phyloP scores from a whole-genome alignment of 139 green algal species.

The Chloropicon primus region DNA sequence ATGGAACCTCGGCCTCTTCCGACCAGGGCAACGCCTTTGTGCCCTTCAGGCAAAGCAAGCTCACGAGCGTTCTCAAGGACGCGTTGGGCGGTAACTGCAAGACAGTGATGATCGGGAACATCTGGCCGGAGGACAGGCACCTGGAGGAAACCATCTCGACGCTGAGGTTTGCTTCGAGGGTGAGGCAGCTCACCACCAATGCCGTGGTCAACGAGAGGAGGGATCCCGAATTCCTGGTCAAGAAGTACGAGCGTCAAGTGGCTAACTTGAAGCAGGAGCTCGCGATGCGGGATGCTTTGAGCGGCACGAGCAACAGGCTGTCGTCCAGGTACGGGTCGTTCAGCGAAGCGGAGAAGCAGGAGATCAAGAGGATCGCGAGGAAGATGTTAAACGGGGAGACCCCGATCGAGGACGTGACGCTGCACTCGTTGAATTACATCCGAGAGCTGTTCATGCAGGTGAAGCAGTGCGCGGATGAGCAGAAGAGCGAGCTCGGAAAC shows the following conservation, averaged over 20 bases:
- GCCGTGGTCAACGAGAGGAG: conserved; percentile 47
- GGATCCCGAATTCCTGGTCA: conserved; percentile 43
- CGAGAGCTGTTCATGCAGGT: conserved; percentile 6
- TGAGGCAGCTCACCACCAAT: conserved; percentile 35
- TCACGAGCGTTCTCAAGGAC: conserved; percentile 56
- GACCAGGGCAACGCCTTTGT: conserved; percentile 31
- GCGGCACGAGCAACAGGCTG: conserved; percentile 8
- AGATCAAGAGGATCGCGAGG: conserved; percentile 33
- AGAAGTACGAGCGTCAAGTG: conserved; percentile 54
- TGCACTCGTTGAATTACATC: conserved; percentile 46
- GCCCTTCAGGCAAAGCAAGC: conserved; percentile 59
- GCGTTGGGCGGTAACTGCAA: conserved; percentile 68
- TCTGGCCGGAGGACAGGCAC: conserved; percentile 49
- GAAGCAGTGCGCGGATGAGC: neutral
- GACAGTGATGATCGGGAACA: conserved; percentile 59
- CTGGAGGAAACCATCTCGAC: conserved; percentile 59
- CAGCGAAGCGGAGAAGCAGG: conserved; percentile 34
- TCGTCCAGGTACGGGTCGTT: conserved; percentile 44
- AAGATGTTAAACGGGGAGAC: conserved; percentile 22
- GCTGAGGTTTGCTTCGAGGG: conserved; percentile 46
- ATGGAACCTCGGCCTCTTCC: neutral
- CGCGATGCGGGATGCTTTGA: conserved; percentile 61
- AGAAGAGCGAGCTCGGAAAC: conserved; percentile 18
- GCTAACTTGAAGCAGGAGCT: conserved; percentile 71
- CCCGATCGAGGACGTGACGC: conserved; percentile 37